These are phyloP conservation scores for Cicer yamashitae DNA, from an alignment of 306 rosid genomes.

Conservation along the genomic window DNA sequence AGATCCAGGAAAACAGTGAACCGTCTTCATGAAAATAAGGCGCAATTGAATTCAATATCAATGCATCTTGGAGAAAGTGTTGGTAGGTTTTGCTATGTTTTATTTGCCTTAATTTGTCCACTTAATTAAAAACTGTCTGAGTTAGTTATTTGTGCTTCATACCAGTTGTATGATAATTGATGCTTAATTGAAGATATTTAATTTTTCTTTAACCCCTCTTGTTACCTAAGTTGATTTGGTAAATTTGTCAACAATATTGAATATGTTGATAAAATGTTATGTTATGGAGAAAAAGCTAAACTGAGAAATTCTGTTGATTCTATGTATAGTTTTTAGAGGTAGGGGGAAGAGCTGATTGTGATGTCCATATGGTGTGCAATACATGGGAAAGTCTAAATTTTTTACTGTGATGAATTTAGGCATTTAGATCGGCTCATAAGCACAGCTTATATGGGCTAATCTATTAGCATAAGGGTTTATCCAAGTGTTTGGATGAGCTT, in stretches of 20 bases:
- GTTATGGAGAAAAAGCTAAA: constrained; percentile 21
- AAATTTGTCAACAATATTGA: constrained; percentile 6
- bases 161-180: not conserved
- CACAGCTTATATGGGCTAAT: not conserved
- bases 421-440: not conserved
- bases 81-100: constrained; percentile 63
- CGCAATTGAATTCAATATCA: constrained; percentile 93
- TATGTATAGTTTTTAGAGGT: constrained; percentile 3
- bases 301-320: constrained; percentile 14
- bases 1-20: constrained; percentile 88
- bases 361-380: constrained; percentile 15
- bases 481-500: not conserved
- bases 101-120: not conserved
- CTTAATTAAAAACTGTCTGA: not conserved
- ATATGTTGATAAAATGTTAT: constrained; percentile 16
- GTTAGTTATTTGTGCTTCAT: constrained; percentile 35
- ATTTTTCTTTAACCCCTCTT: constrained; percentile 15
- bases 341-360: not conserved
- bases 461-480: not conserved
- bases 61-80: constrained; percentile 99
- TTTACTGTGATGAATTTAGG: not conserved
- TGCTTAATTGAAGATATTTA: constrained; percentile 32
- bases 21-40: constrained; percentile 92
- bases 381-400: not conserved
- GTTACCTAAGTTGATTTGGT: constrained; percentile 7